A percentile compares a stretch with the other conserved stretches of the same genome.
Evolutionary conservation across 75 land plant species (phyloP).

Genomic region (Ceratopteris richardii): DNA sequence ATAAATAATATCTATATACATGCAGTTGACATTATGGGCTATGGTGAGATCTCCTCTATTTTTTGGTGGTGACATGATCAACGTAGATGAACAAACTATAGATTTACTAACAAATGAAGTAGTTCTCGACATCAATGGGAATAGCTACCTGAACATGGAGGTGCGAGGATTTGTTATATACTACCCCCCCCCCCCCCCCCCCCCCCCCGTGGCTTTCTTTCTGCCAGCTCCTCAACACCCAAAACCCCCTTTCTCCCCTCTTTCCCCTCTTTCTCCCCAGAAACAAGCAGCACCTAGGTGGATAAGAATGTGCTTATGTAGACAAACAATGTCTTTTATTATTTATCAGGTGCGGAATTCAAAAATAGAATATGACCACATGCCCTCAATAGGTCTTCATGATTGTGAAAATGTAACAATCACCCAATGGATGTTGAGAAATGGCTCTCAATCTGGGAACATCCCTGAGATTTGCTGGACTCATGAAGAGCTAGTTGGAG

Average conservation of each 20-base stretch:
- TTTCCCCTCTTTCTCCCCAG: too few relatives aligned
- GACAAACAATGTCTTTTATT: too few relatives aligned
- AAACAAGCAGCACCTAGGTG: too few relatives aligned
- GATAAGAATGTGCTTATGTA: too few relatives aligned
- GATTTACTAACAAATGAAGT: slow-evolving; percentile 62
- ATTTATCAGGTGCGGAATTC: not conserved
- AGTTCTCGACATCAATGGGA: slow-evolving; percentile 67
- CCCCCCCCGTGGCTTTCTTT: too few relatives aligned
- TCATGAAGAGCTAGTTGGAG: not conserved
- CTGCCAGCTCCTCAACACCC: too few relatives aligned
- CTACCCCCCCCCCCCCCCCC: too few relatives aligned
- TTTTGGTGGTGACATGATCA: slow-evolving; percentile 89
- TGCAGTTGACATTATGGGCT: slow-evolving; percentile 88
- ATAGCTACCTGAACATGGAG: slow-evolving; percentile 72
- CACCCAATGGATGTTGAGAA: slow-evolving; percentile 9
- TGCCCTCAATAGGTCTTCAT: not conserved
- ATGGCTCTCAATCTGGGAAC: not conserved
- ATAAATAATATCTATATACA: too few relatives aligned
- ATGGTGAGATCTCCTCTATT: slow-evolving; percentile 91
- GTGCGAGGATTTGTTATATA: too few relatives aligned
- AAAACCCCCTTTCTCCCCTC: too few relatives aligned
- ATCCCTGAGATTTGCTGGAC: slow-evolving; percentile 8
- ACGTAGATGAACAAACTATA: slow-evolving; percentile 52
- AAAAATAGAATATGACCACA: not conserved
- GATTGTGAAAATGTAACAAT: slow-evolving; percentile 1